Percentiles rank a stretch among this genome's conserved stretches.
phyloP scores from a whole-genome alignment of 2,329 filamentous ascomycete species.

The Penicillium sp. region DNA sequence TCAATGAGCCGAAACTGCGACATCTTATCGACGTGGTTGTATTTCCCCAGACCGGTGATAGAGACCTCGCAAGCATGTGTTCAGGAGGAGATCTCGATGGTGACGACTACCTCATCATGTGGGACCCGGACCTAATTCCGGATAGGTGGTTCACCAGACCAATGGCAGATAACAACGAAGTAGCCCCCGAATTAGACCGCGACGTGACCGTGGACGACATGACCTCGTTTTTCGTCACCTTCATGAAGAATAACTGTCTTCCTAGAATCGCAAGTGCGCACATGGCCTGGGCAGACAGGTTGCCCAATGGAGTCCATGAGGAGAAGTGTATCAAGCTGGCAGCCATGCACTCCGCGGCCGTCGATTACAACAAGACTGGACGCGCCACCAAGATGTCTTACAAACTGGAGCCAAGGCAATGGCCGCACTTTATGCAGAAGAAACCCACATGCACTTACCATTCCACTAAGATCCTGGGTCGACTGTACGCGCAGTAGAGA shows the following conservation, averaged over 20 bases:
- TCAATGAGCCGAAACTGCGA: constrained; percentile 65
- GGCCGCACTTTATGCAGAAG: constrained; percentile 88
- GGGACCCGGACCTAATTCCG: constrained; percentile 73
- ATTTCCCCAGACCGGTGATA: constrained; percentile 74
- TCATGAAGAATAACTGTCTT: constrained; percentile 86
- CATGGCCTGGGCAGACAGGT: constrained; percentile 66
- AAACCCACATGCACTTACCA: constrained; percentile 53
- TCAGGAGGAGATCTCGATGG: constrained; percentile 94
- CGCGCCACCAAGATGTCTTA: constrained; percentile 63
- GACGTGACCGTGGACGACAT: constrained; percentile 69
- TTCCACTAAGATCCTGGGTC: constrained; percentile 68
- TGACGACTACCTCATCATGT: constrained; percentile 91
- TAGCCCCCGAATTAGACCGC: constrained; percentile 52
- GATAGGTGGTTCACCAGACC: constrained; percentile 64
- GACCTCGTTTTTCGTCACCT: constrained; percentile 78
- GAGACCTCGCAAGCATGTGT: constrained; percentile 86
- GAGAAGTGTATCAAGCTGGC: constrained; percentile 69
- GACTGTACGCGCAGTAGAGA: constrained; percentile 69
- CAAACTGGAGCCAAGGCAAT: constrained; percentile 56
- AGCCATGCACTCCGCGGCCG: constrained; percentile 77
- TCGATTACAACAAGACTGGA: constrained; percentile 92
- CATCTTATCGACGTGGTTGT: constrained; percentile 84
- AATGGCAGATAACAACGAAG: constrained; percentile 67
- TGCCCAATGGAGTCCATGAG: constrained; percentile 59
- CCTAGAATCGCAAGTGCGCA: constrained; percentile 76